These are phyloP conservation scores for Tricholoma bakamatsutake DNA, from an alignment of 768 basidiomycete species.

Conservation along the genomic window DNA sequence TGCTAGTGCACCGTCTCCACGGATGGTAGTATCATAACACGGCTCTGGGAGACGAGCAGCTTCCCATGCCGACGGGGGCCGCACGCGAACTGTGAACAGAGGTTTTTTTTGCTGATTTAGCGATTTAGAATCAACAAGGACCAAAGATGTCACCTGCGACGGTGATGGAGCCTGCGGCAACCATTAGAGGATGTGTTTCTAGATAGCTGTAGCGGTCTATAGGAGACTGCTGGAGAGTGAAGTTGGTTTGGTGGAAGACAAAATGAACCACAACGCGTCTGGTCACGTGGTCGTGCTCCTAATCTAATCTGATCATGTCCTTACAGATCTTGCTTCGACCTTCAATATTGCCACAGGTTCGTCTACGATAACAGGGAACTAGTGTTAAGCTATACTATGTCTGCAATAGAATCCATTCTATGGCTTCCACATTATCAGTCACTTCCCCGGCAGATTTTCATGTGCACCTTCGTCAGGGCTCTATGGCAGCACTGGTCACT, in stretches of 20 bases:
- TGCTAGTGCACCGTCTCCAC: constrained; percentile 83
- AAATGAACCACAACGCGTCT: constrained; percentile 22
- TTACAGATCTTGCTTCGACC: background rate
- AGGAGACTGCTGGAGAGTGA: background rate
- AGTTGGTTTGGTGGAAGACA: constrained; percentile 1
- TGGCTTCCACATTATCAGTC: constrained; percentile 36
- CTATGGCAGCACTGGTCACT: constrained; percentile 74
- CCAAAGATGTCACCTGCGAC: constrained; percentile 57
- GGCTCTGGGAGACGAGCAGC: constrained; percentile 78
- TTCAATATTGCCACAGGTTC: background rate
- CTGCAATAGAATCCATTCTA: constrained; percentile 7
- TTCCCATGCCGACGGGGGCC: constrained; percentile 83
- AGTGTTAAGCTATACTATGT: background rate
- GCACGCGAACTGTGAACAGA: constrained; percentile 67
- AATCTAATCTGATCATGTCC: constrained; percentile 1
- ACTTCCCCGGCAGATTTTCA: constrained; percentile 87
- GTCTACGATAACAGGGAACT: too few relatives aligned
- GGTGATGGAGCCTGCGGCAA: constrained; percentile 81
- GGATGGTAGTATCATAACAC: constrained; percentile 61
- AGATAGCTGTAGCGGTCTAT: constrained; percentile 6
- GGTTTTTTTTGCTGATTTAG: constrained; percentile 8
- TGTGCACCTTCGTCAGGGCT: constrained; percentile 91
- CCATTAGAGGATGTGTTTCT: constrained; percentile 40
- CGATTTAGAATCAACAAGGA: constrained; percentile 11
- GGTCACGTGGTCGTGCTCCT: constrained; percentile 26